phyloP scores from a whole-genome alignment of 2,329 filamentous ascomycete species.

The Incumbomyces delicatus region DNA sequence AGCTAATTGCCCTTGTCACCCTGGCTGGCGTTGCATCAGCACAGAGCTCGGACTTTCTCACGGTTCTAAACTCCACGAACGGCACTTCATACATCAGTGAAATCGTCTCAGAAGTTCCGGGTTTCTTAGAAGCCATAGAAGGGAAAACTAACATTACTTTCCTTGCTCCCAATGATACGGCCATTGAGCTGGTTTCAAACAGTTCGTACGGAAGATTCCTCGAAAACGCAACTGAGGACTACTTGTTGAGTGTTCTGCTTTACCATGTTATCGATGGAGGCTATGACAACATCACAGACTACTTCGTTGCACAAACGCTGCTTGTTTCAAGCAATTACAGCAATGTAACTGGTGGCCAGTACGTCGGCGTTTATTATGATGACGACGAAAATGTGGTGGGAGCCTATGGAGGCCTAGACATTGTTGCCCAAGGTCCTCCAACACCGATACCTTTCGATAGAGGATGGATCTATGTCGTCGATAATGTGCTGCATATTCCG shows the following conservation, averaged over 20 bases:
- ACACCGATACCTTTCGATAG: no score
- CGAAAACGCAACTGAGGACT: conserved; percentile 5
- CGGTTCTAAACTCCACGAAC: conserved; percentile 7
- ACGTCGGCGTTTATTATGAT: conserved; percentile 9
- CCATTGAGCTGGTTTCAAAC: conserved; percentile 3
- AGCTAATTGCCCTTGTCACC: no score
- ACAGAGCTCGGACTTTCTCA: conserved; percentile 6
- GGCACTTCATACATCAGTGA: not conserved
- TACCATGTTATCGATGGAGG: conserved; percentile 4
- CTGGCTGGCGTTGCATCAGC: conserved; percentile 2
- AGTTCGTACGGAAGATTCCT: not conserved
- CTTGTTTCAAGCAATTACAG: conserved; percentile 10
- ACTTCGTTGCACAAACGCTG: conserved; percentile 4
- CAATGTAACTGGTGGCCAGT: conserved; percentile 9
- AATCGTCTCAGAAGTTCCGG: not conserved
- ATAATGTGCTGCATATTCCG: no score
- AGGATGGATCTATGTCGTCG: no score
- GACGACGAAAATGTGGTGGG: conserved; percentile 4
- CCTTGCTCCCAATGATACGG: conserved; percentile 10
- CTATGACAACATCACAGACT: conserved; percentile 4
- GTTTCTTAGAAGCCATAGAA: not conserved
- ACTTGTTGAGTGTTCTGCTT: not conserved
- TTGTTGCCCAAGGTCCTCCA: not conserved
- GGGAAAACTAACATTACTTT: conserved; percentile 11
- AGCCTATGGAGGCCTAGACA: conserved; percentile 8